These are phyloP conservation scores for Acacia pycnantha DNA, from an alignment of 331 rosid species.

Conservation along the genomic window DNA sequence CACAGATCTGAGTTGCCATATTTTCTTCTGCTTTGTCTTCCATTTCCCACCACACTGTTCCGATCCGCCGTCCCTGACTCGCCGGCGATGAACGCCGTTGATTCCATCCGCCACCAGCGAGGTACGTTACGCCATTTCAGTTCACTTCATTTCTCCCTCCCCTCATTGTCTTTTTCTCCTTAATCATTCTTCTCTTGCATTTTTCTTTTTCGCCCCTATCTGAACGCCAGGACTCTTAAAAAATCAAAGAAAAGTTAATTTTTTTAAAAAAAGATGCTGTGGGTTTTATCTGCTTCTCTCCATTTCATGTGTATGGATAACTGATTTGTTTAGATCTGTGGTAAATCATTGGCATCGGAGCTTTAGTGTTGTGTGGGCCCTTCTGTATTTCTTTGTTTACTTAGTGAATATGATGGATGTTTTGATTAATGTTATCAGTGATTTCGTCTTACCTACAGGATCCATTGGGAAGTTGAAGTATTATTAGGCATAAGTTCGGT, in stretches of 20 bases:
- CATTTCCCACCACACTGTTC: background rate
- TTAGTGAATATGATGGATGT: background rate
- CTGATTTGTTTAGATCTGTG: background rate
- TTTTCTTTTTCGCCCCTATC: background rate
- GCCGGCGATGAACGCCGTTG: background rate
- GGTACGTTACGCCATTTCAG: background rate
- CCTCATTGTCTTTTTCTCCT: background rate
- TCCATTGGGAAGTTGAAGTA: background rate
- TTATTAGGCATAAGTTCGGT: background rate
- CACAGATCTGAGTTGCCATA: background rate
- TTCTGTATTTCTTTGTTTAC: background rate
- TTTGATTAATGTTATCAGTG: background rate
- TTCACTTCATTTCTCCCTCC: background rate
- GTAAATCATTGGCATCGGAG: background rate
- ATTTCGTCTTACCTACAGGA: background rate
- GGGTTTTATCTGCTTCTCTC: background rate
- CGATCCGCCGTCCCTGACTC: background rate
- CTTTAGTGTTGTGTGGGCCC: background rate
- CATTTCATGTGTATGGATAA: background rate
- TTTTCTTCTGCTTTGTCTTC: background rate
- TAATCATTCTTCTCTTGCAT: background rate
- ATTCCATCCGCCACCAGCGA: background rate
- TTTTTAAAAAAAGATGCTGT: no score
- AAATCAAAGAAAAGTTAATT: background rate
- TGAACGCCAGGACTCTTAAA: background rate